A percentile compares a stretch with the other conserved stretches of the same genome.
These are phyloP conservation scores for Suillus subluteus DNA, from an alignment of 768 basidiomycete species.

Conservation along the genomic window DNA sequence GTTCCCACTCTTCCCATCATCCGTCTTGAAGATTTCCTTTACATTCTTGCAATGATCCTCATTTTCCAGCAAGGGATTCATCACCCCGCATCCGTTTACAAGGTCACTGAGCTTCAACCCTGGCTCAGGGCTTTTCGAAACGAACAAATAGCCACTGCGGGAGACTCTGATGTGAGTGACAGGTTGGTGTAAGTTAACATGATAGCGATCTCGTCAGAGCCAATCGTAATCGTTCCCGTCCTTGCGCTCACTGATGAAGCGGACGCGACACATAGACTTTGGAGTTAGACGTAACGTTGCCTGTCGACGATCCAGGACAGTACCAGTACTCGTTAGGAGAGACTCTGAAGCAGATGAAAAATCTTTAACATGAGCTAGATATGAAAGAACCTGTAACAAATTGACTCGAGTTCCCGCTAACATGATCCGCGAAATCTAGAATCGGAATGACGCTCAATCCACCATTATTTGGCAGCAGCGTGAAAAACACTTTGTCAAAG, in stretches of 20 bases:
- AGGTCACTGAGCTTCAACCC: constrained; percentile 3
- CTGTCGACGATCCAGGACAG: not conserved
- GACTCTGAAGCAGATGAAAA: constrained; percentile 6
- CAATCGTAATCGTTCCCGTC: constrained; percentile 6
- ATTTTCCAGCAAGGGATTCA: not conserved
- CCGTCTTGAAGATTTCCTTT: not conserved
- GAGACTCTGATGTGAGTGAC: not conserved
- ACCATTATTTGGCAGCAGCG: no score
- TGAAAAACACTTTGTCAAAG: constrained; percentile 4
- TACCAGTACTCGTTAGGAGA: constrained; percentile 7
- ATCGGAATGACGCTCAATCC: not conserved
- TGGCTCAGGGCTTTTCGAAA: not conserved
- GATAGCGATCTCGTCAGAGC: constrained; percentile 5
- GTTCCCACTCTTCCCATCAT: constrained; percentile 1
- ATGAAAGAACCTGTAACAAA: not conserved
- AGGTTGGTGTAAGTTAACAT: not conserved
- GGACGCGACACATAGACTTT: constrained; percentile 2
- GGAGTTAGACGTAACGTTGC: constrained; percentile 3
- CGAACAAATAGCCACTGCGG: not conserved
- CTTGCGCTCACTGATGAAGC: not conserved
- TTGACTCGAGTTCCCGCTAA: not conserved
- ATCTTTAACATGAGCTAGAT: not conserved
- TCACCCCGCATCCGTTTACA: not conserved
- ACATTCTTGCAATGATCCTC: not conserved
- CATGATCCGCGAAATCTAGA: not conserved